These are phyloP conservation scores for grape (Vitis vinifera) DNA, from an alignment of 164 flowering plant genomes.

Conservation along the genomic window DNA sequence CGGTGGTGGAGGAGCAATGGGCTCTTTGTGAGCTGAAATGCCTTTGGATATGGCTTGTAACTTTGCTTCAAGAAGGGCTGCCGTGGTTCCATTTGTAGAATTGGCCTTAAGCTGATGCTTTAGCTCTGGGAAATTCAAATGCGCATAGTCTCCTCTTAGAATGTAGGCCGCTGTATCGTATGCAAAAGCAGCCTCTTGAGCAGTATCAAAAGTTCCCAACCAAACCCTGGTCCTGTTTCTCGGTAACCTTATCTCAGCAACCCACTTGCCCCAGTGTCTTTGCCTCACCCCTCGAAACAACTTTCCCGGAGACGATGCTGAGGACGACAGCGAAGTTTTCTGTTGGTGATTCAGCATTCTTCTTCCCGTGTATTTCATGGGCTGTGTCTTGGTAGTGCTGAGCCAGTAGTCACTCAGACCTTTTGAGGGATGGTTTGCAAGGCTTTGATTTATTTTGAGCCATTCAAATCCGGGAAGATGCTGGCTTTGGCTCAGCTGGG, in stretches of 20 bases:
- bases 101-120: conserved; percentile 65
- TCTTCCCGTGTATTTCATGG: conserved; percentile 53
- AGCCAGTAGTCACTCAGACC: conserved; percentile 45
- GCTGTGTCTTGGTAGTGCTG: conserved; percentile 53
- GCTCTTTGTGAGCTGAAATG: conserved; percentile 15
- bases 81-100: conserved; percentile 38
- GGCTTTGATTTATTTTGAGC: conserved; percentile 26
- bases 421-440: conserved; percentile 15
- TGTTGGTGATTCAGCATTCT: conserved; percentile 22
- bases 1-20: neutral
- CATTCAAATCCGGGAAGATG: conserved; percentile 25
- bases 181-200: conserved; percentile 83
- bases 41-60: conserved; percentile 45
- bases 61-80: conserved; percentile 78
- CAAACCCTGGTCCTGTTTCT: conserved; percentile 84
- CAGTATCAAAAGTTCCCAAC: conserved; percentile 86
- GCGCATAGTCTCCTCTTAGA: conserved; percentile 80
- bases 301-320: conserved; percentile 33
- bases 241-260: conserved; percentile 88
- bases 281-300: conserved; percentile 87
- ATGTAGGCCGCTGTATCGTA: conserved; percentile 90
- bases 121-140: conserved; percentile 80
- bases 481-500: conserved; percentile 25
- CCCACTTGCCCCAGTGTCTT: conserved; percentile 99
- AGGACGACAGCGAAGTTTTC: conserved; percentile 8